Evolutionary conservation across 192 early-diverging fungal genomes (phyloP), one percentile per base, ranked within the genome.

Genomic region (Phycomyces blakesleeanus): DNA sequence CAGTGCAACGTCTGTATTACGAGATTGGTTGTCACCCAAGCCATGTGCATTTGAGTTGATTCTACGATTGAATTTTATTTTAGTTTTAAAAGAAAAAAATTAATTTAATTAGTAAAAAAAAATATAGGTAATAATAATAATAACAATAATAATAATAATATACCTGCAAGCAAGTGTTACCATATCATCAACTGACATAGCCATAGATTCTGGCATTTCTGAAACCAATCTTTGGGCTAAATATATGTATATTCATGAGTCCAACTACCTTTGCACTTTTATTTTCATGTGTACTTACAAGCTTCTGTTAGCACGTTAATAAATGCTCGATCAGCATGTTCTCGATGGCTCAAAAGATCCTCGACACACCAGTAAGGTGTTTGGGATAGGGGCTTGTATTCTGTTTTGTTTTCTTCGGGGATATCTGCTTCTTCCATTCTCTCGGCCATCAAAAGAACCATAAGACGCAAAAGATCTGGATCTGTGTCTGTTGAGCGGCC

Each of bases 1-100:
- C 24, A 87, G 71, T 2, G 80, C 78, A 40, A 84, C 81, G 51
- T 84, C 82, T 24, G 66, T 69, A 66, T 78, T 77, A 14, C 64
- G 53, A 25, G 71, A 70, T 21, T 66, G 61, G 40, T 67, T 66
- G 51, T 87, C 83, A 4, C 63, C 55, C 11, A 88, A 67, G n/a
- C 64, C 71, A 57, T 89, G 85, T 44, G 80, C 66, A 76, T 89
- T 87, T 11, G 81, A 76, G 65, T 83, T 88, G 73, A 89, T 88
- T 42, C 80, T 81, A 71, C 21, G 18, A 5, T 16, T 18, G n/a
- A 51, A 34, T 25, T n/a, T 37, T 18, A 29, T 15, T 1, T 16
- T n/a, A n/a, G n/a, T n/a, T n/a, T n/a, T n/a, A n/a, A n/a, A 82
- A 83, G 24, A 52, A 55, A 37, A 3, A 56, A 27, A 26, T 9